These are phyloP conservation scores for Pyrus hybrid DNA, from an alignment of 331 rosid species.

Conservation along the genomic window DNA sequence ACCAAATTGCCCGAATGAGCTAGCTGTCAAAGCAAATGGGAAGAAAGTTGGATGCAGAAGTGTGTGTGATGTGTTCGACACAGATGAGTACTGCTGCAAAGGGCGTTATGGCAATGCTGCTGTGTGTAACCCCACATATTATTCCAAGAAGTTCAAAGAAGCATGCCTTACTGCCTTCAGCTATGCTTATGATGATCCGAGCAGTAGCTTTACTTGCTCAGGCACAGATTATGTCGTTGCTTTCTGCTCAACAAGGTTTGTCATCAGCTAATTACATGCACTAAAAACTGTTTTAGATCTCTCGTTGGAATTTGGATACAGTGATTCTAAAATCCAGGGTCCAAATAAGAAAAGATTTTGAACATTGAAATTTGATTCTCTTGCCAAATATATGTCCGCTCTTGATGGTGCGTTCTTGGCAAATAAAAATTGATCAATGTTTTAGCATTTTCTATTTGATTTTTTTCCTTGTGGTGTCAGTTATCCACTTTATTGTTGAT, in stretches of 20 bases:
- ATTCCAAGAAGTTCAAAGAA: constrained; percentile 72
- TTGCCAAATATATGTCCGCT: neutral
- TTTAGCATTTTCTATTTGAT: neutral
- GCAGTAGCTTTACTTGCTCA: constrained; percentile 66
- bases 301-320: neutral
- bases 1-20: constrained; percentile 41
- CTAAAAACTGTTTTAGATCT: neutral
- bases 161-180: constrained; percentile 83
- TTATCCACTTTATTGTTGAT: neutral
- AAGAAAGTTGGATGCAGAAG: constrained; percentile 67
- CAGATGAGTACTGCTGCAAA: constrained; percentile 87
- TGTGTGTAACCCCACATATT: constrained; percentile 62
- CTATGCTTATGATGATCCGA: constrained; percentile 87
- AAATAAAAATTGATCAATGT: neutral
- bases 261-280: neutral
- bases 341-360: neutral
- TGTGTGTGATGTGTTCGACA: constrained; percentile 75
- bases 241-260: constrained; percentile 76
- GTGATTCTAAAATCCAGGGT: neutral
- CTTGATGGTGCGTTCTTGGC: neutral
- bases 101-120: constrained; percentile 60
- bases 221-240: constrained; percentile 59
- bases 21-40: constrained; percentile 41
- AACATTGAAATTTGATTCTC: neutral
- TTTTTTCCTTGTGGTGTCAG: neutral